Percentiles rank a stretch among this genome's conserved stretches.
These are phyloP conservation scores for Agrocybe praecox DNA, from an alignment of 768 basidiomycete genomes.

Conservation along the genomic window DNA sequence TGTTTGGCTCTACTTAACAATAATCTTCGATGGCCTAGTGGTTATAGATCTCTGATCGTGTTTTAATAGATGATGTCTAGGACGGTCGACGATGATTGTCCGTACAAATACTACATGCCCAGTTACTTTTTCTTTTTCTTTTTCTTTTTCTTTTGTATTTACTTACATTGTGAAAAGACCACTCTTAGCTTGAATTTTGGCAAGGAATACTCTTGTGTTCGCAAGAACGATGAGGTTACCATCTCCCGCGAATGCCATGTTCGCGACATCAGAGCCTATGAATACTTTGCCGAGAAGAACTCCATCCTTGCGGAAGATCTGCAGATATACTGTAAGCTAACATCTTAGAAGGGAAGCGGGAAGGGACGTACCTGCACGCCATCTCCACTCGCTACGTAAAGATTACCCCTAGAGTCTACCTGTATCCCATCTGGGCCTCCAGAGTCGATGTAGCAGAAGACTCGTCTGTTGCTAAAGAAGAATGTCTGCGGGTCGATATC, in stretches of 20 bases:
- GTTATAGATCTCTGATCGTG: too few species aligned
- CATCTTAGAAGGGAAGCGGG: not conserved
- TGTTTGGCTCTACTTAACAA: too few species aligned
- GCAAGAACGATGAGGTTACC: conserved; percentile 44
- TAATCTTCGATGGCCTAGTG: too few species aligned
- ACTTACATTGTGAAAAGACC: not conserved
- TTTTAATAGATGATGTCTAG: too few species aligned
- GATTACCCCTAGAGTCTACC: conserved; percentile 62
- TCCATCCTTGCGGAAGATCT: conserved; percentile 59
- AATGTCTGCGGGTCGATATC: conserved; percentile 61
- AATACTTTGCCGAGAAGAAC: conserved; percentile 67
- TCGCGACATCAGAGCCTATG: conserved; percentile 42
- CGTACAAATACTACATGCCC: too few species aligned
- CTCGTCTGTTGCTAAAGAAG: conserved; percentile 55
- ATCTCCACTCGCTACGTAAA: conserved; percentile 67
- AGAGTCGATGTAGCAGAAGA: conserved; percentile 66
- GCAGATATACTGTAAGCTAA: not conserved
- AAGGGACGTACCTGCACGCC: conserved; percentile 59
- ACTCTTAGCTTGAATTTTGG: conserved; percentile 40
- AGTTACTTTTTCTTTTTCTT: too few species aligned
- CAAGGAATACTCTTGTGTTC: conserved; percentile 46
- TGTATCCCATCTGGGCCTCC: conserved; percentile 71
- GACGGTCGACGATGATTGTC: too few species aligned
- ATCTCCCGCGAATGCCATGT: conserved; percentile 44
- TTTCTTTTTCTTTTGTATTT: not conserved